A percentile compares a stretch with the other conserved stretches of the same genome.
phyloP scores from a whole-genome alignment of 345 rosid species.

The Turnera subulata region DNA sequence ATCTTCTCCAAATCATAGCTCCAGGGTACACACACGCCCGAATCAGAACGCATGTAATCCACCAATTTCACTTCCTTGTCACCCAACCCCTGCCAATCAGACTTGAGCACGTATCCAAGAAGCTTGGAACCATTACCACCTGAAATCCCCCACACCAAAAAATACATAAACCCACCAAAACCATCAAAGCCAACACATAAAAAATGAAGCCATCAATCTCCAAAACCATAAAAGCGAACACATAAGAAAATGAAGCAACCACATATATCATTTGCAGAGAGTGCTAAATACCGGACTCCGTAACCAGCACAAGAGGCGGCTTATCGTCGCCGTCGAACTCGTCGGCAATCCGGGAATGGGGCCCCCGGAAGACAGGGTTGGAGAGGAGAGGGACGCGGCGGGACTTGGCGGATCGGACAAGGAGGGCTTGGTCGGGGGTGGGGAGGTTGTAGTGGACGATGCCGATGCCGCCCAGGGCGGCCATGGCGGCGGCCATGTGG shows the following conservation, averaged over 20 bases:
- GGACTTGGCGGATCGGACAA: slow-evolving; percentile 64
- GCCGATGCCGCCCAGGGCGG: slow-evolving; percentile 75
- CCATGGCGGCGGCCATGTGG: slow-evolving; percentile 88
- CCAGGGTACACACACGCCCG: slow-evolving; percentile 44
- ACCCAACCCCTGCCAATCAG: slow-evolving; percentile 47
- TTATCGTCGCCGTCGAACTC: slow-evolving; percentile 30
- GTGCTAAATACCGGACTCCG: slow-evolving; percentile 31
- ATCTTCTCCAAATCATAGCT: slow-evolving; percentile 51
- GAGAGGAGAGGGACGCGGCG: slow-evolving; percentile 62
- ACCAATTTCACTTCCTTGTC: slow-evolving; percentile 51
- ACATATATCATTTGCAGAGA: too few species aligned
- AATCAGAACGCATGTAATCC: slow-evolving; percentile 52
- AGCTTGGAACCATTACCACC: slow-evolving; percentile 48
- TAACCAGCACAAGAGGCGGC: slow-evolving; percentile 32
- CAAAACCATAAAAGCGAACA: background rate
- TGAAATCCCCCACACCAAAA: background rate
- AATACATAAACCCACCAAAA: too few species aligned
- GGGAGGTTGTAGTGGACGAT: slow-evolving; percentile 66
- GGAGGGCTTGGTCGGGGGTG: slow-evolving; percentile 55
- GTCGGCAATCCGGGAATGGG: slow-evolving; percentile 27
- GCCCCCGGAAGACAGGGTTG: slow-evolving; percentile 39
- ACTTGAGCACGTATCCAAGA: slow-evolving; percentile 54
- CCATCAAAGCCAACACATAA: background rate
- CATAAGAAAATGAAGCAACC: too few species aligned
- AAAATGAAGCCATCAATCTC: background rate